Evolutionary conservation across 768 basidiomycete species (phyloP), one percentile per base, ranked within the genome.

Genomic region (Pisolithus marmoratus): DNA sequence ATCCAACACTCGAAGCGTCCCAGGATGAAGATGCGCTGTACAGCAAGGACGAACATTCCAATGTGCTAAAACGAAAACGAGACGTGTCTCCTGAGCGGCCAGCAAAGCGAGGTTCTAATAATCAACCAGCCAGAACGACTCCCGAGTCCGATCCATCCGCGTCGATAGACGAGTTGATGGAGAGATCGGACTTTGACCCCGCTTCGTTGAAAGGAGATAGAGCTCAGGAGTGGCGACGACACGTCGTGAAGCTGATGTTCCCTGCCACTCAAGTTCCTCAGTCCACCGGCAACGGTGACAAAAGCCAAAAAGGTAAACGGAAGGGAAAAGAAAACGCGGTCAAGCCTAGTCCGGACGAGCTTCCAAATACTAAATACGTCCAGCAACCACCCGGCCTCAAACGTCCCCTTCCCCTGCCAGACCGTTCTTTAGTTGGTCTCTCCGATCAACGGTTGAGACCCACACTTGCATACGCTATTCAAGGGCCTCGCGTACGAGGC

Each of bases 241-340:
- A 77, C 15, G 64, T 83, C 51, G 60, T 87, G 45, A 63, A 73
- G 23, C 64, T 68, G n/a, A 87, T 87, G 83, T 88, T 89, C 60
- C 80, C 82, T 31, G 72, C 65, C 6, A 71, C 74, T 22, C 51
- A 38, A 20, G 22, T 19, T 46, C 55, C 44, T 51, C 53, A 54
- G 8, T 44, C 50, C 9, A 6, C 36, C 55, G 48, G 58, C 51
- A 50, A 42, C 38, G 27, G 43, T 38, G 11, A 8, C 41, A 24
- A 51, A 40, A 41, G 49, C 31, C 50, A 38, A 42, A 49, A 50
- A 44, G 54, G 47, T 20, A 52, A 54, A 11, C 60, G 48, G 50
- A 59, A 49, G 49, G 50, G 37, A 15, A 57, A 61, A 41, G 44
- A 19, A 20, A 46, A 29, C 6, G 48, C 29, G 50, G 45, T 20